Evolutionary conservation across 2,329 filamentous ascomycete species (phyloP).

Genomic region (Nannizziopsis barbatae): DNA sequence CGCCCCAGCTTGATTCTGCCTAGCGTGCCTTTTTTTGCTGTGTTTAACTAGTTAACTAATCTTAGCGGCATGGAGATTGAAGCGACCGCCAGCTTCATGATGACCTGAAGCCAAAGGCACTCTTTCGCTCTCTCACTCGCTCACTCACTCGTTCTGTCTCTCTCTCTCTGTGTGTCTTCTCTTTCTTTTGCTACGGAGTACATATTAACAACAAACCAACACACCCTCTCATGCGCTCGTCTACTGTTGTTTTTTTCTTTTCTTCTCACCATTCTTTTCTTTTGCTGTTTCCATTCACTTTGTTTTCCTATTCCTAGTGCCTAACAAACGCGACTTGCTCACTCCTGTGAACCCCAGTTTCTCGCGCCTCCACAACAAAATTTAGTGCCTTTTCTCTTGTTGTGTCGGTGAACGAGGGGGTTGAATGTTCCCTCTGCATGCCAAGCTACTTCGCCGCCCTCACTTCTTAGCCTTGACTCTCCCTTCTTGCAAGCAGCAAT

Average conservation of each 20-base stretch:
- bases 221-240: no score
- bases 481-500: no score
- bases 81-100: constrained; percentile 5
- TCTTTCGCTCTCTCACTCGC: neutral
- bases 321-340: constrained; percentile 1
- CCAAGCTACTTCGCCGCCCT: constrained; percentile 28
- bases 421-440: constrained; percentile 17
- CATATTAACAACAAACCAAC: no score
- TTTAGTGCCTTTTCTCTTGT: neutral
- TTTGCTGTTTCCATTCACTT: neutral
- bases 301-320: neutral
- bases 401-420: constrained; percentile 10
- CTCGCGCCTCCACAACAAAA: neutral
- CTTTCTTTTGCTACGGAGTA: no score
- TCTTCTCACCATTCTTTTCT: neutral
- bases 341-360: neutral
- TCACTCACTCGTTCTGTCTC: neutral
- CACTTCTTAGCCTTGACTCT: constrained; percentile 17
- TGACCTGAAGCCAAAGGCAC: neutral
- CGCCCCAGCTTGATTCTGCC: neutral
- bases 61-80: constrained; percentile 9
- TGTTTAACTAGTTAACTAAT: no score
- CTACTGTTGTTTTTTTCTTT: neutral
- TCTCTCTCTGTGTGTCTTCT: no score
- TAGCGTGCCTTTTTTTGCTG: constrained; percentile 6